phyloP scores from a whole-genome alignment of 495 filamentous ascomycete genomes.

The Podospora bellae-mahoneyi region DNA sequence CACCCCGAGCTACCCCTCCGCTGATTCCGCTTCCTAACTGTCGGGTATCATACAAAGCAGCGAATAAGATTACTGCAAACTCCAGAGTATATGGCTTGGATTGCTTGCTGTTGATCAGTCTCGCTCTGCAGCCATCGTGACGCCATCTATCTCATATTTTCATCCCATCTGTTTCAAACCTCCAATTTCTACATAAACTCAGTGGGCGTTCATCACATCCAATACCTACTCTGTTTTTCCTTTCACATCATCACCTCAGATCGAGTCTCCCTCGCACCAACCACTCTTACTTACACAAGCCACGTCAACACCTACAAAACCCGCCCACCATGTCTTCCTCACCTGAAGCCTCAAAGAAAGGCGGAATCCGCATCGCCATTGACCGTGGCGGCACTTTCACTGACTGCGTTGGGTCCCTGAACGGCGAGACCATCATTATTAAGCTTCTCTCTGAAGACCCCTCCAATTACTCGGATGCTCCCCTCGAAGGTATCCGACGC shows the following conservation, averaged over 20 bases:
- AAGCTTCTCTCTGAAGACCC: conserved; percentile 91
- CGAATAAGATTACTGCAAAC: background rate
- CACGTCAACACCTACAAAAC: background rate
- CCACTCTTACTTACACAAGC: background rate
- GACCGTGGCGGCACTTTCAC: conserved; percentile 71
- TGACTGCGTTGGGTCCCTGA: conserved; percentile 64
- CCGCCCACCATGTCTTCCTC: background rate
- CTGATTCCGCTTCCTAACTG: background rate
- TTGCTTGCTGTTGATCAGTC: background rate
- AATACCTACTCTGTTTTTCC: background rate
- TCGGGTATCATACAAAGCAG: background rate
- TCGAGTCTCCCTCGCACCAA: background rate
- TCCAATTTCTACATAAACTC: background rate
- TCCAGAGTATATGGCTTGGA: background rate
- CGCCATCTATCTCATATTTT: background rate
- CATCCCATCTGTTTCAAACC: background rate
- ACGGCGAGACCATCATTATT: conserved; percentile 71
- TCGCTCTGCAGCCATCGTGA: background rate
- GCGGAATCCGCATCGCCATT: conserved; percentile 56
- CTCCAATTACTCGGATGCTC: conserved; percentile 82
- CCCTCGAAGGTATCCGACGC: conserved; percentile 86
- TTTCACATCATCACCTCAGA: background rate
- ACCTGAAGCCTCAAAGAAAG: conserved; percentile 1
- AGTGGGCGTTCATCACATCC: background rate
- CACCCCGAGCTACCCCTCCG: background rate